Evolutionary conservation across 495 filamentous ascomycete species (phyloP).

Genomic region (Trichocladium antarcticum): DNA sequence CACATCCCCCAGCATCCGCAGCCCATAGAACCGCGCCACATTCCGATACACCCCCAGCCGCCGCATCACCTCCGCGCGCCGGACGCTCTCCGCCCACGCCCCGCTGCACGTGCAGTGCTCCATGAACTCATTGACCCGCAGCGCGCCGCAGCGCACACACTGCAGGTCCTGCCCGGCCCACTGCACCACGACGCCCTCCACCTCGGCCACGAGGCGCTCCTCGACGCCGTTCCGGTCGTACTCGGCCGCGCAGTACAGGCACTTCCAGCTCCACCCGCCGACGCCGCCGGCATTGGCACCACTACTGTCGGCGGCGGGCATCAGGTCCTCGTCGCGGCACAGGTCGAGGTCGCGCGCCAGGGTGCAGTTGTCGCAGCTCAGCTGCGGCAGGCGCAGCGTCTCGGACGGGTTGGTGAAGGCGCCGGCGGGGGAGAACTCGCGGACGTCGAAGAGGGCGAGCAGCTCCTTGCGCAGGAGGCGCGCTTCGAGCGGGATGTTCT

Average conservation of each 20-base stretch:
- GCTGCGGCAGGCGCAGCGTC: slow-evolving; percentile 56
- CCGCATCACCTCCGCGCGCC: slow-evolving; percentile 55
- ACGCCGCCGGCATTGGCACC: slow-evolving; percentile 21
- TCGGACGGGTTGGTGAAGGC: slow-evolving; percentile 77
- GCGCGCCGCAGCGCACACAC: slow-evolving; percentile 54
- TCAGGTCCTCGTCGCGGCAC: slow-evolving; percentile 79
- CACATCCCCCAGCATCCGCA: slow-evolving; percentile 69
- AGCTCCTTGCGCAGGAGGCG: slow-evolving; percentile 80
- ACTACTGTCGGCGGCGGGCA: slow-evolving; percentile 32
- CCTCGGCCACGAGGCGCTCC: slow-evolving; percentile 65
- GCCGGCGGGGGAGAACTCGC: slow-evolving; percentile 83
- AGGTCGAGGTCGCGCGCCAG: slow-evolving; percentile 81
- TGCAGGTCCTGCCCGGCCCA: slow-evolving; percentile 89
- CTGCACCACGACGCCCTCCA: slow-evolving; percentile 60
- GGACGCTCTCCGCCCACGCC: slow-evolving; percentile 61
- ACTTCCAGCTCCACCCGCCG: slow-evolving; percentile 54
- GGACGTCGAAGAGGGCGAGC: slow-evolving; percentile 79
- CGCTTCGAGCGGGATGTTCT: slow-evolving; percentile 74
- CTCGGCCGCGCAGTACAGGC: slow-evolving; percentile 62
- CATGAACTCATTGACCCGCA: slow-evolving; percentile 84
- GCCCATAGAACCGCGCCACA: slow-evolving; percentile 65
- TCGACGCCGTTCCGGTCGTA: slow-evolving; percentile 70
- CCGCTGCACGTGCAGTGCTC: slow-evolving; percentile 94
- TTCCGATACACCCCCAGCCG: slow-evolving; percentile 56
- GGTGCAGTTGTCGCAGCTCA: slow-evolving; percentile 80